Evolutionary conservation across 495 filamentous ascomycete genomes (phyloP).

Genomic region (Xylaria grammica): DNA sequence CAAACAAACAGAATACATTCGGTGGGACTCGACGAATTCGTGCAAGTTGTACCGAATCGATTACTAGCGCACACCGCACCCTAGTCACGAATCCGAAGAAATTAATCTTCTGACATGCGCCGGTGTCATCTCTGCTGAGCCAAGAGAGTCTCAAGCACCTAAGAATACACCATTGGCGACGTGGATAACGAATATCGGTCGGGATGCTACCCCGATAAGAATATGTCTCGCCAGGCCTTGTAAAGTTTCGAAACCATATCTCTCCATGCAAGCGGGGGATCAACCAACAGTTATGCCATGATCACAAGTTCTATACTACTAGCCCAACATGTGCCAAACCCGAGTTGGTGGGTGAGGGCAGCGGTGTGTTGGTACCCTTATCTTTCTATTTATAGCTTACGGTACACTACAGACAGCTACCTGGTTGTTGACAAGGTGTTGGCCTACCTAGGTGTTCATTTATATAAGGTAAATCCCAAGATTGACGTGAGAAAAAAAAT

Average conservation of each 20-base stretch:
- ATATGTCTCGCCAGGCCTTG: not conserved
- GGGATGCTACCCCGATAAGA: not conserved
- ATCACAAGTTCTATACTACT: not conserved
- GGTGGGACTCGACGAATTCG: not conserved
- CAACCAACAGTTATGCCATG: not conserved
- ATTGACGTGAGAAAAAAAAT: slow-evolving; percentile 4
- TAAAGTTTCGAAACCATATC: slow-evolving; percentile 7
- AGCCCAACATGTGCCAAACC: not conserved
- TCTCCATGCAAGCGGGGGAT: slow-evolving; percentile 10
- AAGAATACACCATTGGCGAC: slow-evolving; percentile 9
- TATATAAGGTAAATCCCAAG: not conserved
- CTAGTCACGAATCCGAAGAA: not conserved
- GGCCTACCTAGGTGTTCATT: no score
- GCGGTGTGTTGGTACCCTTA: slow-evolving; percentile 9
- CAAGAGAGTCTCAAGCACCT: slow-evolving; percentile 4
- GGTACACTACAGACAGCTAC: not conserved
- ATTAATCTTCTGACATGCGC: not conserved
- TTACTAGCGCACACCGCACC: slow-evolving; percentile 10
- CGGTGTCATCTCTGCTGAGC: not conserved
- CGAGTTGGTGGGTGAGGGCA: not conserved
- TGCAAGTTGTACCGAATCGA: not conserved
- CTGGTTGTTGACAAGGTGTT: not conserved
- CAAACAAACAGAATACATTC: not conserved
- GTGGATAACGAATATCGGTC: not conserved
- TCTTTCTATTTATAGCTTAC: slow-evolving; percentile 18